Conservation (phyloP, 2,329 filamentous ascomycete species). For the Aspergillus costaricaensis region DNA sequence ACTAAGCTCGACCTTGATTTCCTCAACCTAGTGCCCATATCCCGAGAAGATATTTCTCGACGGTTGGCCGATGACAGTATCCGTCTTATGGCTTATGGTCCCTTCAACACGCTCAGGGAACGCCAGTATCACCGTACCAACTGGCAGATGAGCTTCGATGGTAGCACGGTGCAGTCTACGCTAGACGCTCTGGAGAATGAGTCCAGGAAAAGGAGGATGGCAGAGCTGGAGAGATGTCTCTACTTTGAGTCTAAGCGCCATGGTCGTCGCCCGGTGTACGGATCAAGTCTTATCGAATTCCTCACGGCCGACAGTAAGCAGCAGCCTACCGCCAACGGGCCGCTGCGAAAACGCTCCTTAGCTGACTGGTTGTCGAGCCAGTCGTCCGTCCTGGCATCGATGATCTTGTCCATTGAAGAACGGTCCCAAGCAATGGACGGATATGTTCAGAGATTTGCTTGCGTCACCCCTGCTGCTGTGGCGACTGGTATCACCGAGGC, state of each 20-base stretch:
- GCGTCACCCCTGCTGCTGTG: conserved; percentile 85
- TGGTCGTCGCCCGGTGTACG: conserved; percentile 79
- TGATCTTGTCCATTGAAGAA: conserved; percentile 74
- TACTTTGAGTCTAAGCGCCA: conserved; percentile 80
- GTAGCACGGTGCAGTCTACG: conserved; percentile 68
- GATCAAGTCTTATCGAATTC: conserved; percentile 73
- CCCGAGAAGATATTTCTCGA: conserved; percentile 66
- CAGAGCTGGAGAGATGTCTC: conserved; percentile 77
- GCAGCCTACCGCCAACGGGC: conserved; percentile 61
- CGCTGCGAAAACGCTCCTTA: conserved; percentile 62
- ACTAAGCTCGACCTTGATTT: conserved; percentile 71
- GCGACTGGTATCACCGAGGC: conserved; percentile 74
- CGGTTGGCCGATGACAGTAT: conserved; percentile 56
- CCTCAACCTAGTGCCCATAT: conserved; percentile 74
- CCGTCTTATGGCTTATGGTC: conserved; percentile 68
- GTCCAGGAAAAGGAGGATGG: conserved; percentile 68
- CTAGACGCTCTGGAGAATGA: conserved; percentile 72
- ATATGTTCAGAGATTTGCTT: conserved; percentile 83
- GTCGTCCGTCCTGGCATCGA: conserved; percentile 54
- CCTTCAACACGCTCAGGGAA: conserved; percentile 70
- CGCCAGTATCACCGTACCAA: conserved; percentile 61
- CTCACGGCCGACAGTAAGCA: conserved; percentile 65
- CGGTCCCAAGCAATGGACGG: conserved; percentile 72
- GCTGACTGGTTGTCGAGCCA: conserved; percentile 76
- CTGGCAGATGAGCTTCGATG: conserved; percentile 63